Evolutionary conservation across 148 eudicot genomes (phyloP), one percentile per base, ranked within the genome.

Genomic region (Nepenthes gracilis): DNA sequence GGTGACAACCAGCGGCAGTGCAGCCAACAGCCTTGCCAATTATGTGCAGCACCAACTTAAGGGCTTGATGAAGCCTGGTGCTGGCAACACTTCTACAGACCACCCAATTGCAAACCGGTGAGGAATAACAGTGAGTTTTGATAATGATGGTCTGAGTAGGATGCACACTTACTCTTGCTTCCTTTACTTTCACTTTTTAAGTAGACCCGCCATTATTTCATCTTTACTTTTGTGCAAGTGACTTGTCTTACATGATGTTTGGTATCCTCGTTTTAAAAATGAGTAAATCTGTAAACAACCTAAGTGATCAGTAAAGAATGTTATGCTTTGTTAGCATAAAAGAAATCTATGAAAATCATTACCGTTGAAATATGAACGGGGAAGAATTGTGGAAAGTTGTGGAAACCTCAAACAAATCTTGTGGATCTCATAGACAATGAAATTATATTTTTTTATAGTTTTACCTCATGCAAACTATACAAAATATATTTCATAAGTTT

Each of bases 61-160:
- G 74, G 69, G 63, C 69, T 74, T 72, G 72, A 79, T 69, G 63
- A 65, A 60, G 63, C 57, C 79, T 45, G 38, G 64, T 74, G 72
- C 74, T 64, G 58, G 72, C 63, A 69, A 63, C 62, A 58, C 76
- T 67, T 66, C 84, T 38, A 57, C 80, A 43, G 76, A 79, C 37
- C 53, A 79, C 37, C 53, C 71, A 43, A 73, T 77, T 49, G 66
- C 69, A 58, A 71, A 70, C 73, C 81, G 87, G 96, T 85, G 55
- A 71, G 67, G 64, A 47, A 34, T 63, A 12, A 63, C 38, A 40
- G 45, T 33, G 4, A 3, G 45, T 40, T 4, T 40, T 40, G 45
- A 8, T 40, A 40, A 40, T 40, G 45, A 40, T 40, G 45, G 6
- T 40, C 45, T 40, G 45, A 40, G 45, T 64, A 53, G 37, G 43